Evolutionary conservation across 176 grass and related monocot species (phyloP).

Genomic region (Poa annua): DNA sequence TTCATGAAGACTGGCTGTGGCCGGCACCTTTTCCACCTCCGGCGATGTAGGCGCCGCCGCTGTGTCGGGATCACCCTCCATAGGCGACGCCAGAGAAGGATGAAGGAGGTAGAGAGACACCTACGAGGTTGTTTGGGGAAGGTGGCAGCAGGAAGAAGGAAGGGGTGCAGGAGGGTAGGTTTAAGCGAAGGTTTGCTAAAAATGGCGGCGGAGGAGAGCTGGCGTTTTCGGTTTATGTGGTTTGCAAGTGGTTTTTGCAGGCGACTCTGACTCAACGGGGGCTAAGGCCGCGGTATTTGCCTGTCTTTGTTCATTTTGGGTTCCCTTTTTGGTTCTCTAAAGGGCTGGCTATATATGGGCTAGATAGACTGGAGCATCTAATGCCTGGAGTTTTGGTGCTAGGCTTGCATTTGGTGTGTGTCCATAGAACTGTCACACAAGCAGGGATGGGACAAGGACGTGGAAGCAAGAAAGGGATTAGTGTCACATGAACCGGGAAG

Average conservation of each 20-base stretch:
- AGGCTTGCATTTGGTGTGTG: conserved; percentile 19
- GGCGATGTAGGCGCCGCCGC: neutral
- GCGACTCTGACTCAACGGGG: conserved; percentile 5
- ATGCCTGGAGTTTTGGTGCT: conserved; percentile 15
- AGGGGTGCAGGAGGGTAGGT: neutral
- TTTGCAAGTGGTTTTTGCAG: conserved; percentile 58
- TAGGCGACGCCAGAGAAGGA: conserved; percentile 2
- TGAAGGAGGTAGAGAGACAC: neutral
- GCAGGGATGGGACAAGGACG: neutral
- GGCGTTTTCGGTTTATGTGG: conserved; percentile 46
- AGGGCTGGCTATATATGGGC: neutral
- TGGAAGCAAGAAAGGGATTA: neutral
- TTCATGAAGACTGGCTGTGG: neutral
- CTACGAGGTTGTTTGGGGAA: neutral
- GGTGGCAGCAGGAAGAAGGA: neutral
- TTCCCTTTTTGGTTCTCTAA: neutral
- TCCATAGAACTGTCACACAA: neutral
- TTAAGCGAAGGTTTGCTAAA: conserved; percentile 45
- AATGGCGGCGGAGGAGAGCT: conserved; percentile 42
- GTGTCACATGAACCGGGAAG: neutral
- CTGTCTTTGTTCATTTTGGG: conserved; percentile 2
- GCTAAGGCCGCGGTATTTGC: conserved; percentile 4
- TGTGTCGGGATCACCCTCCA: conserved; percentile 27
- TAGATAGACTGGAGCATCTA: conserved; percentile 10
- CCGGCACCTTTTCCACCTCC: conserved; percentile 8